These are phyloP conservation scores for Taphrina deformans DNA, from an alignment of 1,139 yeast species.

Conservation along the genomic window DNA sequence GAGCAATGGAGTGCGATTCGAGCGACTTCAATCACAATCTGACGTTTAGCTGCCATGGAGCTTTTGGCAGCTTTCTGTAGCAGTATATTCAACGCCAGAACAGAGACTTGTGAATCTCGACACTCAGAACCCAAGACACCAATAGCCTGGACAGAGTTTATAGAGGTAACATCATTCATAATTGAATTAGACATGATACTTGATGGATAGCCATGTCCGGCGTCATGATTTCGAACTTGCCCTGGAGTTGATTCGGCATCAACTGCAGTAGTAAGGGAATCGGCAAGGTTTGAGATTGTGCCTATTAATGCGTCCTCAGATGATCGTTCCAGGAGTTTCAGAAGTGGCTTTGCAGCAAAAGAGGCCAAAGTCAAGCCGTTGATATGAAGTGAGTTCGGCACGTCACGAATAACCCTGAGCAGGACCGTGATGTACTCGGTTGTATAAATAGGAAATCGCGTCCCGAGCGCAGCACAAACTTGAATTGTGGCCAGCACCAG, in stretches of 20 bases:
- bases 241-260: background rate
- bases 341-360: slow-evolving; percentile 4
- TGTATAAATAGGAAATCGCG: slow-evolving; percentile 6
- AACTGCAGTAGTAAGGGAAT: background rate
- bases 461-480: slow-evolving; percentile 10
- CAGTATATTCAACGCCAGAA: slow-evolving; percentile 8
- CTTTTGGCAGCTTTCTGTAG: slow-evolving; percentile 15
- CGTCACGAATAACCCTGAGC: background rate
- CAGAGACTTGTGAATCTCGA: slow-evolving; percentile 8
- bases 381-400: background rate
- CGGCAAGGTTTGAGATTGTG: slow-evolving; percentile 22
- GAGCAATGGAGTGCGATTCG: slow-evolving; percentile 5
- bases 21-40: slow-evolving; percentile 17
- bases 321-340: slow-evolving; percentile 4
- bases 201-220: background rate
- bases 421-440: background rate
- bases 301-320: slow-evolving; percentile 19
- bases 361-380: background rate
- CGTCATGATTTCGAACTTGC: background rate
- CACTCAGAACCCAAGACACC: slow-evolving; percentile 11
- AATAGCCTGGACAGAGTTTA: slow-evolving; percentile 19
- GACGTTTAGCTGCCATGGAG: background rate
- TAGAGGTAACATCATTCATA: background rate
- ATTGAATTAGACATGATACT: background rate
- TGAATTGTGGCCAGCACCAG: slow-evolving; percentile 7